These are phyloP conservation scores for Leccinellum rugosiceps DNA, from an alignment of 768 basidiomycete genomes.

Conservation along the genomic window DNA sequence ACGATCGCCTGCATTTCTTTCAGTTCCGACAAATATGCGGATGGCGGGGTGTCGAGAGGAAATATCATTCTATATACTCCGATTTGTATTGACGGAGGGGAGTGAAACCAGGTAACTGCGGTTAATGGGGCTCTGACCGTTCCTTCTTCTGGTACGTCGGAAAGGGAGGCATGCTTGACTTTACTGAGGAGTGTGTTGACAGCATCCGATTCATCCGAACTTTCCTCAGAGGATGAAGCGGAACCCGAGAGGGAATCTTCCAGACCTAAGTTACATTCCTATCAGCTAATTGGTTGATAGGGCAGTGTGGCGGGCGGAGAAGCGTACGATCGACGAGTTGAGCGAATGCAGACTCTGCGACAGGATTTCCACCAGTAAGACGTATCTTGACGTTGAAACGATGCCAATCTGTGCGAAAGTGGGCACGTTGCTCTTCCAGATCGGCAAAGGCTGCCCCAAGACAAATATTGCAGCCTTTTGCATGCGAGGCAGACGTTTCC, in stretches of 20 bases:
- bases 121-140: conserved; percentile 49
- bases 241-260: conserved; percentile 93
- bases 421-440: conserved; percentile 77
- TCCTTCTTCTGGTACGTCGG: conserved; percentile 43
- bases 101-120: conserved; percentile 88
- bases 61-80: conserved; percentile 83
- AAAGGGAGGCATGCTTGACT: conserved; percentile 45
- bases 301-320: neutral
- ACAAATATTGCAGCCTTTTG: conserved; percentile 70
- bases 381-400: conserved; percentile 92
- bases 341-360: conserved; percentile 69
- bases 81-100: conserved; percentile 81
- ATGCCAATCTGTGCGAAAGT: conserved; percentile 97
- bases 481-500: conserved; percentile 29
- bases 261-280: conserved; percentile 44
- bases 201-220: conserved; percentile 59
- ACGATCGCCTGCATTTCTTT: conserved; percentile 57
- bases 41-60: conserved; percentile 40
- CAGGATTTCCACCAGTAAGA: conserved; percentile 56
- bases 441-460: conserved; percentile 64
- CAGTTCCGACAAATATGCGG: conserved; percentile 57
- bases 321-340: conserved; percentile 76
- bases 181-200: conserved; percentile 67
- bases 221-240: conserved; percentile 61
- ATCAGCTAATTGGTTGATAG: neutral